Evolutionary conservation across 345 rosid genomes (phyloP).

Genomic region (Combretum micranthum): DNA sequence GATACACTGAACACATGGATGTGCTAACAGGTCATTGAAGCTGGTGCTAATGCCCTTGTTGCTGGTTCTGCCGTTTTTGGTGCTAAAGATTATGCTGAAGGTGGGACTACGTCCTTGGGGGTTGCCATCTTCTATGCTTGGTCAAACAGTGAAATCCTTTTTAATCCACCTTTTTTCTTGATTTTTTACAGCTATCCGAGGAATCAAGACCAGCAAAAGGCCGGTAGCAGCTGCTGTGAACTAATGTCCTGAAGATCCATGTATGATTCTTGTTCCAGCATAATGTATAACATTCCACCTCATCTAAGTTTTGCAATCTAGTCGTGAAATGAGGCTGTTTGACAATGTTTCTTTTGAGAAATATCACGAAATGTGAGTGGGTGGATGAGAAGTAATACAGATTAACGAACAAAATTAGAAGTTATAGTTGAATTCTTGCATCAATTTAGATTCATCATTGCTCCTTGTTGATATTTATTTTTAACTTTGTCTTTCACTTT

Average conservation of each 20-base stretch:
- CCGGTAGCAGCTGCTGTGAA: constrained; percentile 59
- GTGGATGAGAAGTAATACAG: too few species aligned
- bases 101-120: constrained; percentile 19
- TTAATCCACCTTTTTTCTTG: constrained; percentile 5
- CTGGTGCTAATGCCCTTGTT: constrained; percentile 97
- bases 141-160: not conserved
- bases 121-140: not conserved
- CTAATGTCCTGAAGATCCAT: constrained; percentile 22
- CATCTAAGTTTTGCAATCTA: constrained; percentile 1
- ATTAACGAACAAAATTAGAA: too few species aligned
- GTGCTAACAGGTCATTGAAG: constrained; percentile 72
- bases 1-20: not conserved
- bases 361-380: too few species aligned
- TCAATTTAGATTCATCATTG: too few species aligned
- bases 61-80: constrained; percentile 99
- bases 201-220: constrained; percentile 73
- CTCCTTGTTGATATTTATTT: too few species aligned
- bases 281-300: constrained; percentile 11
- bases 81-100: constrained; percentile 96
- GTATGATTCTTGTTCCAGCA: not conserved
- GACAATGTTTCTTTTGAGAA: too few species aligned
- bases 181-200: constrained; percentile 56
- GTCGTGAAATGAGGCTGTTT: not conserved
- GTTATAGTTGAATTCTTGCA: too few species aligned
- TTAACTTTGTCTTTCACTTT: too few species aligned